These are phyloP conservation scores for Monosporozyma servazzii DNA, from an alignment of 805 yeast species.

Conservation along the genomic window DNA sequence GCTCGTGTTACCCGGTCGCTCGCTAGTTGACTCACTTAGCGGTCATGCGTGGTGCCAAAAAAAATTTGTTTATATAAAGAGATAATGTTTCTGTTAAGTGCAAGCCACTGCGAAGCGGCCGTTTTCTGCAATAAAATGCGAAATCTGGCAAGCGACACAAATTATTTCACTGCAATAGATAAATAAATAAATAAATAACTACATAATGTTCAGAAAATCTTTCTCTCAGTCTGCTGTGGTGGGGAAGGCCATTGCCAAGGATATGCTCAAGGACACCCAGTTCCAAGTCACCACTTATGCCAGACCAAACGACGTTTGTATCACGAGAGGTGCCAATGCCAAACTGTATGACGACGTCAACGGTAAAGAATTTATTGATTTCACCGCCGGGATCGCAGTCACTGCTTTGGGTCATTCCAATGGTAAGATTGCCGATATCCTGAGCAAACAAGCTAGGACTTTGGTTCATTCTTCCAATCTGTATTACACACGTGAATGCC, in stretches of 20 bases:
- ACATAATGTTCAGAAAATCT: slow-evolving; percentile 16
- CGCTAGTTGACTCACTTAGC: slow-evolving; percentile 15
- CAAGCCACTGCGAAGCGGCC: slow-evolving; percentile 12
- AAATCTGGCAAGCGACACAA: slow-evolving; percentile 1
- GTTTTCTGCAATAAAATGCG: not conserved
- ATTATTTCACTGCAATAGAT: not conserved
- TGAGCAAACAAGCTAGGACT: slow-evolving; percentile 61
- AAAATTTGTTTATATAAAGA: not conserved
- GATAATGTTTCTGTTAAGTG: slow-evolving; percentile 11
- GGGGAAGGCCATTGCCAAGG: slow-evolving; percentile 7
- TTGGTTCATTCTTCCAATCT: slow-evolving; percentile 81
- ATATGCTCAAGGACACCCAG: slow-evolving; percentile 5
- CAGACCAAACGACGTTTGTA: slow-evolving; percentile 59
- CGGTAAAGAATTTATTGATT: slow-evolving; percentile 72
- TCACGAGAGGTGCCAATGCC: slow-evolving; percentile 78
- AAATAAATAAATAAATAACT: too few species aligned
- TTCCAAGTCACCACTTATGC: slow-evolving; percentile 67
- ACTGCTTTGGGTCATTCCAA: slow-evolving; percentile 89
- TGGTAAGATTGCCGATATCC: slow-evolving; percentile 59
- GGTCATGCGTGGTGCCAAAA: not conserved
- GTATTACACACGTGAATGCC: slow-evolving; percentile 76
- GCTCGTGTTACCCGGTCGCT: slow-evolving; percentile 2
- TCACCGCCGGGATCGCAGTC: slow-evolving; percentile 94
- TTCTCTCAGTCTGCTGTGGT: slow-evolving; percentile 8
- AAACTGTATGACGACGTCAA: slow-evolving; percentile 66